Percentiles rank a stretch among this genome's conserved stretches.
These are phyloP conservation scores for Eucalyptus guilfoylei DNA, from an alignment of 345 rosid genomes.

Conservation along the genomic window DNA sequence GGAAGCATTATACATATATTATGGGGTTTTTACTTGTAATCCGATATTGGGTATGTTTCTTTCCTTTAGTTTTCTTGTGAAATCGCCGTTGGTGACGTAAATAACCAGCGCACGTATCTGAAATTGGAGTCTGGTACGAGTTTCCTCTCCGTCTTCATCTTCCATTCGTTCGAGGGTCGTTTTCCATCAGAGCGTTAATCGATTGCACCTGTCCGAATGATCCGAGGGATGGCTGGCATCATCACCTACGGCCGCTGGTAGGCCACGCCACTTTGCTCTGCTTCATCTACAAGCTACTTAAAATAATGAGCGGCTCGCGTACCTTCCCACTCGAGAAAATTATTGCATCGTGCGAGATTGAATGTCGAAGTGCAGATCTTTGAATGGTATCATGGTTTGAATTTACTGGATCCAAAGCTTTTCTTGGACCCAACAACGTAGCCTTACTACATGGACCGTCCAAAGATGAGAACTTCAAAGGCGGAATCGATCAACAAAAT, in stretches of 20 bases:
- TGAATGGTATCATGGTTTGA: background rate
- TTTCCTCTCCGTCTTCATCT: background rate
- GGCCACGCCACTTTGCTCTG: background rate
- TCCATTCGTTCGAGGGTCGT: background rate
- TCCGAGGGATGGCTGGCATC: background rate
- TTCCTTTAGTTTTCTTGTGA: background rate
- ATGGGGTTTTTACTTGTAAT: background rate
- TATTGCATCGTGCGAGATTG: background rate
- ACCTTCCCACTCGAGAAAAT: background rate
- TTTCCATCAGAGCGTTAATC: background rate
- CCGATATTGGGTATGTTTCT: background rate
- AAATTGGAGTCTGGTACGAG: background rate
- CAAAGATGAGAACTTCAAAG: background rate
- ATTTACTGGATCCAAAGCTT: background rate
- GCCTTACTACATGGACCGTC: background rate
- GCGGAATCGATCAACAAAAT: background rate
- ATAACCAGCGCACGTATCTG: background rate
- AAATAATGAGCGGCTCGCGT: background rate
- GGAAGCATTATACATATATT: background rate
- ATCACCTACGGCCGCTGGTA: background rate
- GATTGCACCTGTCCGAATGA: background rate
- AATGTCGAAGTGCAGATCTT: background rate
- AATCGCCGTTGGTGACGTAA: background rate
- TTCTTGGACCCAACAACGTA: background rate
- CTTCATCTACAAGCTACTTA: background rate